Evolutionary conservation across 2,329 filamentous ascomycete species (phyloP), one percentile per base, ranked within the genome.

Genomic region (Cylindrodendrum hubeiense): DNA sequence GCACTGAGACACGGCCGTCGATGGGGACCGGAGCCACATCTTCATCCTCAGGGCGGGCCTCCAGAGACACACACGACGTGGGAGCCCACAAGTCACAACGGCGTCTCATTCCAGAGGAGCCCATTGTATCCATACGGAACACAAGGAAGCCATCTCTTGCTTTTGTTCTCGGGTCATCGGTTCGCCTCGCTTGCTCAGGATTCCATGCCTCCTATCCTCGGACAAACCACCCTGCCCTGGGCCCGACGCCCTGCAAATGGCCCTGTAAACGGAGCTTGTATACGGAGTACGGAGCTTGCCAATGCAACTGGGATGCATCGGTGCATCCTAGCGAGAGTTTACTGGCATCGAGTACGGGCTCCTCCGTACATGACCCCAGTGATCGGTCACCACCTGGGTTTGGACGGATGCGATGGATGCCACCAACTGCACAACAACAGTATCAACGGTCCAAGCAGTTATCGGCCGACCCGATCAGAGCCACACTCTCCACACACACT

Each of bases 351-450:
- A 34, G 21, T 53, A 53, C 50, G 37, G 46, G 28, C 46, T 46
- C 44, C 52, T 62, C 52, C 51, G 46, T 12, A 21, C 60, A 43
- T 21, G 58, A 30, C 52, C 46, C 37, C 52, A 51, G 41, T 51
- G 44, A 30, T 63, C 60, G 53, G 53, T 63, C 46, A 39, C 44
- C 60, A 30, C 41, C 46, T 57, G 41, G 60, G 60, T 17, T 47
- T 43, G 39, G n/a, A 52, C 44, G 39, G 58, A 56, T 53, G 58
- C 26, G 30, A 44, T 58, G 33, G 55, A 46, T 46, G 57, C 4
- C 54, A 13, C 17, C 26, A 44, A 22, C 30, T 50, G 52, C 52
- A 52, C 46, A 46, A 28, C 52, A 52, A 52, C 60, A 22, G 28
- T 28, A 19, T 41, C 47, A 54, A 53, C 19, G 30, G 21, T 33